A percentile compares a stretch with the other conserved stretches of the same genome.
These are phyloP conservation scores for Solanum bulbocastanum DNA, from an alignment of 257 asterid genomes.

Conservation along the genomic window DNA sequence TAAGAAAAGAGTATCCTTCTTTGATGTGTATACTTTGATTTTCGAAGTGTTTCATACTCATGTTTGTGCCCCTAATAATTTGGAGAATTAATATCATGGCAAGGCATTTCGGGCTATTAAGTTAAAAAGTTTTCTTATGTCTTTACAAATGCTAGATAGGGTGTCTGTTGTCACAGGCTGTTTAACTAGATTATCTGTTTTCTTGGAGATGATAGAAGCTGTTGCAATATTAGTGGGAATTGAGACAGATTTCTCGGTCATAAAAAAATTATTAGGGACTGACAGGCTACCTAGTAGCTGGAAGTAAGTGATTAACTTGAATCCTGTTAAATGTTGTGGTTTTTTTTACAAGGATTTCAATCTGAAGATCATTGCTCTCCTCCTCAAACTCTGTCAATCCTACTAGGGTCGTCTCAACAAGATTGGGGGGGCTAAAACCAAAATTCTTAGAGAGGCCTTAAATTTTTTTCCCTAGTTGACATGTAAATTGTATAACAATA, in stretches of 20 bases:
- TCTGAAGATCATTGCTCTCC: neutral
- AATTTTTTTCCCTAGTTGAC: no score
- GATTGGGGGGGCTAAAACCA: no score
- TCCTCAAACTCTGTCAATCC: neutral
- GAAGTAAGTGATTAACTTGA: neutral
- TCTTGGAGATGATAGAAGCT: neutral
- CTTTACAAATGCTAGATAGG: neutral
- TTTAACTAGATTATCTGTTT: neutral
- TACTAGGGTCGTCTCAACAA: neutral
- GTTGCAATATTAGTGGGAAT: neutral
- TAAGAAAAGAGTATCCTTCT: conserved; percentile 89
- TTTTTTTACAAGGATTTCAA: neutral
- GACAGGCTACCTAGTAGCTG: neutral
- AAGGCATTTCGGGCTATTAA: neutral
- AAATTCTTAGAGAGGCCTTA: no score
- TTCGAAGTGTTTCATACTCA: neutral
- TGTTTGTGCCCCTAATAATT: neutral
- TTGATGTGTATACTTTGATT: neutral
- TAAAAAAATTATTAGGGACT: neutral
- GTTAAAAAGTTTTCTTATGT: neutral
- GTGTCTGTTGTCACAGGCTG: neutral
- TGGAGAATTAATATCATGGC: neutral
- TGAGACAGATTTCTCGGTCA: neutral
- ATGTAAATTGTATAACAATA: no score
- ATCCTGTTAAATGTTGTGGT: neutral